Base-by-base conservation (phyloP, 2,329 filamentous ascomycete genomes). In the Rasamsonia emersonii region DNA sequence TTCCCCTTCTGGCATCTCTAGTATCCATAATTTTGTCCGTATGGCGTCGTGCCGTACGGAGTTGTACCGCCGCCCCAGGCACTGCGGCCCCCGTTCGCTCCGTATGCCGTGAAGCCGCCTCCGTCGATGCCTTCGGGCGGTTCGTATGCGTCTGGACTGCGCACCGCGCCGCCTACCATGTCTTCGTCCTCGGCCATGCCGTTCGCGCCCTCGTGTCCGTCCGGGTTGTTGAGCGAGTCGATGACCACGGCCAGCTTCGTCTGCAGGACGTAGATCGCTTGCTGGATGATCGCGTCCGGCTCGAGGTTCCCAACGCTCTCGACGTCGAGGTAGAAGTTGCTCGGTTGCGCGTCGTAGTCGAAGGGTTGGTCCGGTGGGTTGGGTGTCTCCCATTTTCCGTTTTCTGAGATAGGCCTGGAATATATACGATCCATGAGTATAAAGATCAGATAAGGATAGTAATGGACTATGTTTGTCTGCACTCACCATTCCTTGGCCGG, bases 311-410 rank as follows among this genome's bases (percentile, higher is more conserved):
- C 91, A 21, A 83, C 79, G 28, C 82, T 81, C 60, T 98, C 91
- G 28, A 98, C 81, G 52, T 95, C 86, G 51, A 89, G 82, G 68
- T 95, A 98, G 68, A 95, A 98, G 44, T 75, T 76, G 39, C 70
- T 71, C 4, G 91, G 89, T 14, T 81, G 74, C 7, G 86, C 89
- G 48, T 94, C 81, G 60, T 85, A 96, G 63, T 96, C 79, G 59
- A 96, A 96, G 0, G 79, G 73, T 48, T 93, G 84, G 45, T 86
- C 86, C 43, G 91, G 82, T 45, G 82, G 76, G 0, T 78, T 73
- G 6, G 82, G 78, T 30, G 85, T 62, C 79, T 81, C 45, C 86
- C 86, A 88, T 74, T 88, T 51, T 25, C 41, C 53, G 34, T 51
- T 54, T 35, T 48, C 49, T n/a, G 59, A 62, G 34, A 61, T 39